Percentiles rank a stretch among this genome's conserved stretches.
Evolutionary conservation across 2,329 filamentous ascomycete species (phyloP).

Genomic region (Amesomyces nigricolor): DNA sequence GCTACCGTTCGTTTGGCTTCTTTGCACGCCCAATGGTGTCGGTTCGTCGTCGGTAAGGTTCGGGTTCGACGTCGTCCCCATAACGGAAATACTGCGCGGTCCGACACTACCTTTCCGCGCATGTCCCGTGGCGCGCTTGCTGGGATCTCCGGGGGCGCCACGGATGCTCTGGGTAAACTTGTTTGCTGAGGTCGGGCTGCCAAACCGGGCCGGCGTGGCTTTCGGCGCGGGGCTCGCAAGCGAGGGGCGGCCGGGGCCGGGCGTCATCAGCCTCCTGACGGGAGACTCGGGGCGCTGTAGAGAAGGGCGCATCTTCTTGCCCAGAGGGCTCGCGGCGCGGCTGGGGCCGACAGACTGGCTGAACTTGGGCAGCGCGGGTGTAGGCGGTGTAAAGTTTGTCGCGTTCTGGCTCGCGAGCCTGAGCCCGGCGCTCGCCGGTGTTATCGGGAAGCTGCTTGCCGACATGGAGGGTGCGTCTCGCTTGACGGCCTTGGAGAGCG

Average conservation of each 20-base stretch:
- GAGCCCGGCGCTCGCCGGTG: conserved; percentile 56
- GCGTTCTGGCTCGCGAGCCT: conserved; percentile 52
- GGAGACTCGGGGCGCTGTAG: conserved; percentile 87
- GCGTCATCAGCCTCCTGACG: conserved; percentile 60
- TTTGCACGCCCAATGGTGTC: conserved; percentile 47
- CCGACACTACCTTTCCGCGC: conserved; percentile 48
- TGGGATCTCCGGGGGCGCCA: conserved; percentile 55
- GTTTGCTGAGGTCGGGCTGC: conserved; percentile 52
- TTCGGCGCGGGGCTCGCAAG: conserved; percentile 49
- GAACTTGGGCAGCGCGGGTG: conserved; percentile 67
- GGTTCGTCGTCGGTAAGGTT: conserved; percentile 53
- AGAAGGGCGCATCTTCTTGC: conserved; percentile 68
- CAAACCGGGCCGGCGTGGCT: conserved; percentile 50
- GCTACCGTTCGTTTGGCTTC: conserved; percentile 50
- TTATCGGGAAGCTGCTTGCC: conserved; percentile 53
- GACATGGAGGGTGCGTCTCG: conserved; percentile 53
- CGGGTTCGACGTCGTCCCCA: conserved; percentile 42
- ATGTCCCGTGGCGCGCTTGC: conserved; percentile 45
- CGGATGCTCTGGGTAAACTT: conserved; percentile 61
- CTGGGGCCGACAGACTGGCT: conserved; percentile 81
- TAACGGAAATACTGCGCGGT: conserved; percentile 54
- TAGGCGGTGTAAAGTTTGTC: conserved; percentile 58
- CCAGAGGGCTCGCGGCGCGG: conserved; percentile 63
- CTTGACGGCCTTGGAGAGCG: conserved; percentile 71
- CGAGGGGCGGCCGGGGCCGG: conserved; percentile 48